Evolutionary conservation across 352 stramenopile genomes (phyloP), one percentile per base, ranked within the genome.

Genomic region (Phytophthora pinifolia): DNA sequence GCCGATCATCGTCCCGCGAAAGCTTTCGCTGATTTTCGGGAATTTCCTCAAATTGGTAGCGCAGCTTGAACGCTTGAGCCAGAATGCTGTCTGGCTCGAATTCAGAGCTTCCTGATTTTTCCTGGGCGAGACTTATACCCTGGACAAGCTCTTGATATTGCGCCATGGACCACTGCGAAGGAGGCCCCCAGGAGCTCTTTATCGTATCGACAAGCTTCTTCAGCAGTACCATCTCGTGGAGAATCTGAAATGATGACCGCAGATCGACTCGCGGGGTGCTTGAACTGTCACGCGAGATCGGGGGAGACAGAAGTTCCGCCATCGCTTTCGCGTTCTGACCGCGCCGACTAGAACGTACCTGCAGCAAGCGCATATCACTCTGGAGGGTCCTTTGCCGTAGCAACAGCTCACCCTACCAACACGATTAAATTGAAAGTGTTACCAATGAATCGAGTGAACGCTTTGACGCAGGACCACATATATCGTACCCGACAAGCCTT

Each of bases 11-110:
- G 41, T 67, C 63, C 7, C 33, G 53, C 17, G 67, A 72, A 17
- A 72, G 50, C 36, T 75, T 75, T n/a, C 59, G 48, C 47, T 89
- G 77, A 56, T 88, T 89, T 44, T 76, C 71, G 2, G 75, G 59
- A 3, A 86, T 78, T 52, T 88, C 77, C 39, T 89, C 79, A 43
- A 87, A 89, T 32, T 74, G 65, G 42, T 88, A 88, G 42, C 78
- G 79, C 30, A 88, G 39, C 39, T 65, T 58, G 43, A 83, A 82
- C n/a, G 79, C 77, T 4, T 74, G 59, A 0, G 64, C 55, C 6
- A 89, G 59, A 29, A 89, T 63, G n/a, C 45, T 59, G 38, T 70
- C 65, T 6, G 27, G 53, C 0, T 75, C 55, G 14, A 79, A 57
- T 8, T 73, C 67, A 6, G 62, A 54, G 29, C 46, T 63, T 13